These are phyloP conservation scores for Epicoccum sorghinum DNA, from an alignment of 2,329 filamentous ascomycete genomes.

Conservation along the genomic window DNA sequence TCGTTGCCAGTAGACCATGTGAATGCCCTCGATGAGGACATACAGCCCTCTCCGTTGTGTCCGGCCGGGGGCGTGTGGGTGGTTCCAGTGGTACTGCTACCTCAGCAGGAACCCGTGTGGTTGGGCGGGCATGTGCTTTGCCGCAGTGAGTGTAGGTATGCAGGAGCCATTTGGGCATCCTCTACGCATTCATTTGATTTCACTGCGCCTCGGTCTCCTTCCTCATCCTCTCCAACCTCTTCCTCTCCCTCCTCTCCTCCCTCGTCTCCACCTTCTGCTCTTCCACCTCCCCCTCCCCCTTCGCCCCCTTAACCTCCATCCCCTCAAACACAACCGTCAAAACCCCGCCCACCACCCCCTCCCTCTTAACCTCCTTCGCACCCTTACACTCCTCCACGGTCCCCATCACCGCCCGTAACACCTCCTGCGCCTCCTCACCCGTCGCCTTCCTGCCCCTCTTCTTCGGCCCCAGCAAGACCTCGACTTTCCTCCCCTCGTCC, in stretches of 20 bases:
- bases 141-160: no score
- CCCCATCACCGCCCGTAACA: conserved; percentile 61
- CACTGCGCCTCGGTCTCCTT: no score
- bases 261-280: background rate
- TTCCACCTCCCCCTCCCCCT: background rate
- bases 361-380: conserved; percentile 31
- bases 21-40: no score
- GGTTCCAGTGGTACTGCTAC: no score
- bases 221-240: background rate
- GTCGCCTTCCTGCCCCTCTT: conserved; percentile 66
- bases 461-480: conserved; percentile 74
- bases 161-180: no score
- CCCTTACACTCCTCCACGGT: conserved; percentile 49
- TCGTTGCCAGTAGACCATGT: no score
- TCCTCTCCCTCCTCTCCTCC: background rate
- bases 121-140: no score
- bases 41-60: no score
- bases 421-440: conserved; percentile 60
- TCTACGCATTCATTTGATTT: no score
- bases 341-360: conserved; percentile 39
- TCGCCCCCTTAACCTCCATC: background rate
- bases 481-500: conserved; percentile 74
- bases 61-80: no score
- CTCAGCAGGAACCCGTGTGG: no score
- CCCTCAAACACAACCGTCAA: conserved; percentile 42